Conservation (phyloP, 1,284 basidiomycete species). For the Athelia sp. region DNA sequence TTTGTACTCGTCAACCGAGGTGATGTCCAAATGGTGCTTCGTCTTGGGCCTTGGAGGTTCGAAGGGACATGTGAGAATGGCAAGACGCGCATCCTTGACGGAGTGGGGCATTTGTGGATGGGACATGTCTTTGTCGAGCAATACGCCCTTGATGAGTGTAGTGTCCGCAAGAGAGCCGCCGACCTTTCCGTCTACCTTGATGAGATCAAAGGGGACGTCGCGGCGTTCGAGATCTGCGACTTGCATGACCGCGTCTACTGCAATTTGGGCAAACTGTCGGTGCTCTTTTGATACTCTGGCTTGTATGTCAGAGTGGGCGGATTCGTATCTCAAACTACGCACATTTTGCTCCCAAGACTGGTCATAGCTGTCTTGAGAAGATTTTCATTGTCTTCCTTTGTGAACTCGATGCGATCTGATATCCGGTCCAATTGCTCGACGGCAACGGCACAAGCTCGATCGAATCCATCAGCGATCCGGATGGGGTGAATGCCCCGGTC, state of each 20-base stretch:
- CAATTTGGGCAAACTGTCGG: constrained; percentile 94
- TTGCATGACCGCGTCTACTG: constrained; percentile 92
- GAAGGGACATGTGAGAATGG: constrained; percentile 98
- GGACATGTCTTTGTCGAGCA: constrained; percentile 99
- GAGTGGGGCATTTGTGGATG: constrained; percentile 96
- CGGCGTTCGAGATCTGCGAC: constrained; percentile 94
- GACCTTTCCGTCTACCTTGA: constrained; percentile 99
- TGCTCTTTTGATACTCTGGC: constrained; percentile 93
- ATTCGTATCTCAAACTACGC: constrained; percentile 17
- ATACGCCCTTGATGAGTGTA: constrained; percentile 88
- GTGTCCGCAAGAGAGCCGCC: constrained; percentile 96
- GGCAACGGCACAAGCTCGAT: constrained; percentile 88
- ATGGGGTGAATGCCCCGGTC: constrained; percentile 98
- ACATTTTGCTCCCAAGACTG: constrained; percentile 97
- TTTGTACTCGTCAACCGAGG: constrained; percentile 96
- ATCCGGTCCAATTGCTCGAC: constrained; percentile 89
- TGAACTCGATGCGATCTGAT: constrained; percentile 89
- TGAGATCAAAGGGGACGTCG: constrained; percentile 97
- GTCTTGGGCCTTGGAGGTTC: constrained; percentile 99
- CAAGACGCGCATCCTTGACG: constrained; percentile 87
- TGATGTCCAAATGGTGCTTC: constrained; percentile 99
- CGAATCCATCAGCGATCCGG: constrained; percentile 97
- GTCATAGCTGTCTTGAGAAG: constrained; percentile 95
- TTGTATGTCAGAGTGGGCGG: constrained; percentile 8
- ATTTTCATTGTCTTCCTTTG: constrained; percentile 78